A percentile compares a stretch with the other conserved stretches of the same genome.
These are phyloP conservation scores for Colletotrichum sp. DNA, from an alignment of 2,329 filamentous ascomycete species.

Conservation along the genomic window DNA sequence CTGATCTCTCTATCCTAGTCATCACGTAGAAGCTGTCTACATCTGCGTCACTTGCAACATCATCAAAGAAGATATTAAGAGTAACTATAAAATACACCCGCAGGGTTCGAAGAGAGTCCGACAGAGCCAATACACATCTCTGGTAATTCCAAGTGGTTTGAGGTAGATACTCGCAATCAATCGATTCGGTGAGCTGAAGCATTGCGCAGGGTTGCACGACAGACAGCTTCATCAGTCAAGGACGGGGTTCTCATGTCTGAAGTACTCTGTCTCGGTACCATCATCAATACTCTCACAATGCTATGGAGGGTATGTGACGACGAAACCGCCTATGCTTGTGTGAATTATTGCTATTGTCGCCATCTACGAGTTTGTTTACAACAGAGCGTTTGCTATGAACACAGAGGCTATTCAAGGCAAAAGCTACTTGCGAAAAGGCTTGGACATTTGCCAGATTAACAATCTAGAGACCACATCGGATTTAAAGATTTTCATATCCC, in stretches of 20 bases:
- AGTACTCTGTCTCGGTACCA: neutral
- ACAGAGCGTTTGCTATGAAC: accelerated
- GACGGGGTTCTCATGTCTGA: neutral
- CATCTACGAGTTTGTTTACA: neutral
- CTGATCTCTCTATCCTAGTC: too few species aligned
- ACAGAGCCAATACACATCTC: neutral
- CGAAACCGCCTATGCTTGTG: accelerated
- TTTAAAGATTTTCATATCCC: neutral
- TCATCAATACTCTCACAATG: accelerated
- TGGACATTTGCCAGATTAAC: too few species aligned
- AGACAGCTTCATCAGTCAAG: accelerated
- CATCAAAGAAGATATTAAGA: neutral
- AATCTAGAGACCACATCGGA: too few species aligned
- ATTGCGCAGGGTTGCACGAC: accelerated
- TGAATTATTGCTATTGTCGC: accelerated
- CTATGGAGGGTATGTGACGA: accelerated
- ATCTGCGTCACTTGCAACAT: neutral
- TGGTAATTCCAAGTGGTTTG: neutral
- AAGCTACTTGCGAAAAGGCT: too few species aligned
- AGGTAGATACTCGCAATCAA: neutral
- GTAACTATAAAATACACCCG: neutral
- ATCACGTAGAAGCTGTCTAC: too few species aligned
- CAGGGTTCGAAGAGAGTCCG: neutral
- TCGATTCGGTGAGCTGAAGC: neutral
- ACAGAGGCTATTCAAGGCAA: neutral